These are phyloP conservation scores for Trichomonas vaginalis DNA, from an alignment of 208 protist genomes.

Conservation along the genomic window DNA sequence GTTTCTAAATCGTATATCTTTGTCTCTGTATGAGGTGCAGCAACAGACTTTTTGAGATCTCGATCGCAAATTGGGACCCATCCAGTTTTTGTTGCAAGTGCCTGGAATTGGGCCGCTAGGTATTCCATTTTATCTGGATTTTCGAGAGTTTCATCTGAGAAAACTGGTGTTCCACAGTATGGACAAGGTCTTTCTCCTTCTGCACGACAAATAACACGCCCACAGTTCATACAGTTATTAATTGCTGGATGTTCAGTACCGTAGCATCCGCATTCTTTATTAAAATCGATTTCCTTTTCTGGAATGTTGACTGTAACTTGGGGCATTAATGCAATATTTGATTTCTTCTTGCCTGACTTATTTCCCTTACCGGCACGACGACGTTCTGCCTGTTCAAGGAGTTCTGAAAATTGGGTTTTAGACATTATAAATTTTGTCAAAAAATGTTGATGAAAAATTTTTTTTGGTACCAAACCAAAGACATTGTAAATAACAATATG, in stretches of 20 bases:
- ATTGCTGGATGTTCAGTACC: neutral
- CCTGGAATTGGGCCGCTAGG: neutral
- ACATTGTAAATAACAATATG: too few relatives aligned
- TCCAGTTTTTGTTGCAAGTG: neutral
- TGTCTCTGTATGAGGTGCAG: neutral
- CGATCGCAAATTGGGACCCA: neutral
- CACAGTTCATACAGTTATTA: neutral
- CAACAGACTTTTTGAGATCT: neutral
- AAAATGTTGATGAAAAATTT: neutral
- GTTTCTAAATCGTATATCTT: neutral
- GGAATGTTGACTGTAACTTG: neutral
- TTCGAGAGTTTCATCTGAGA: neutral
- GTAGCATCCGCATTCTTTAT: neutral
- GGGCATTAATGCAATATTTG: neutral
- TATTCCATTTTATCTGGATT: neutral
- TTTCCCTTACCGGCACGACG: neutral
- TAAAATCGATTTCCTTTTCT: neutral
- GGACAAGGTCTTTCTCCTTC: constrained; percentile 9
- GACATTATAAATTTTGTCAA: neutral
- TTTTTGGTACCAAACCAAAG: neutral
- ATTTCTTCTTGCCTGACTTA: neutral
- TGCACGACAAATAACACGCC: neutral
- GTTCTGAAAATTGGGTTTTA: neutral
- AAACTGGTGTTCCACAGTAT: constrained; percentile 3
- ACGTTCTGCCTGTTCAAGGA: neutral